Evolutionary conservation across 2,329 filamentous ascomycete genomes (phyloP).

Genomic region (Aspergillus novoparasiticus): DNA sequence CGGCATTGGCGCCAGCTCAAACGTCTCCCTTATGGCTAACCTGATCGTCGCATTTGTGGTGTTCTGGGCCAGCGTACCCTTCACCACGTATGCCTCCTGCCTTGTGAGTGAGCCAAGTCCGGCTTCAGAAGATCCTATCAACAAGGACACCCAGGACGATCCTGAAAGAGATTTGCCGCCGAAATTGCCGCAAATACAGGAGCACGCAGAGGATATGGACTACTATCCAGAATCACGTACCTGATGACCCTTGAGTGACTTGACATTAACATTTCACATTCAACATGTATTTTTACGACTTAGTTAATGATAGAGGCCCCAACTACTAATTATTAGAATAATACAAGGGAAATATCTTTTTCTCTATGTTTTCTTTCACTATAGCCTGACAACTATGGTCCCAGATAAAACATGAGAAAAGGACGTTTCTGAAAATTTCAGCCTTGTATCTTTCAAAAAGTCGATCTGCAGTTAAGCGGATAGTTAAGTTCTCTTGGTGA

Average conservation of each 20-base stretch:
- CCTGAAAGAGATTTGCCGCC: neutral
- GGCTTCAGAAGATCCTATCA: neutral
- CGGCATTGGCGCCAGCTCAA: neutral
- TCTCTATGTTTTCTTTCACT: too few relatives aligned
- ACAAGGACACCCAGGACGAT: neutral
- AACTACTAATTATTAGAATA: neutral
- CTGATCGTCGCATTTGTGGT: neutral
- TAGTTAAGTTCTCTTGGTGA: too few relatives aligned
- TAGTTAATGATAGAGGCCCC: neutral
- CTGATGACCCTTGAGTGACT: neutral
- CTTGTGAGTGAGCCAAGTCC: neutral
- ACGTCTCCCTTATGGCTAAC: constrained; percentile 2
- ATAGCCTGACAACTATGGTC: too few relatives aligned
- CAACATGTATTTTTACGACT: neutral
- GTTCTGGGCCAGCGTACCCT: constrained; percentile 1
- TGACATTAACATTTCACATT: neutral
- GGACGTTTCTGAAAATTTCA: too few relatives aligned
- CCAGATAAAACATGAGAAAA: too few relatives aligned
- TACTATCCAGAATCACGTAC: neutral
- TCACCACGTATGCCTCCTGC: neutral
- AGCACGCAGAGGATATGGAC: neutral
- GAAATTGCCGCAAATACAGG: neutral
- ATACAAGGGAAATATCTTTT: too few relatives aligned
- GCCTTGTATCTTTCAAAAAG: too few relatives aligned
- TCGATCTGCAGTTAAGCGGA: too few relatives aligned